phyloP scores from a whole-genome alignment of 495 filamentous ascomycete genomes.

The Hypoxylon subgilvum region DNA sequence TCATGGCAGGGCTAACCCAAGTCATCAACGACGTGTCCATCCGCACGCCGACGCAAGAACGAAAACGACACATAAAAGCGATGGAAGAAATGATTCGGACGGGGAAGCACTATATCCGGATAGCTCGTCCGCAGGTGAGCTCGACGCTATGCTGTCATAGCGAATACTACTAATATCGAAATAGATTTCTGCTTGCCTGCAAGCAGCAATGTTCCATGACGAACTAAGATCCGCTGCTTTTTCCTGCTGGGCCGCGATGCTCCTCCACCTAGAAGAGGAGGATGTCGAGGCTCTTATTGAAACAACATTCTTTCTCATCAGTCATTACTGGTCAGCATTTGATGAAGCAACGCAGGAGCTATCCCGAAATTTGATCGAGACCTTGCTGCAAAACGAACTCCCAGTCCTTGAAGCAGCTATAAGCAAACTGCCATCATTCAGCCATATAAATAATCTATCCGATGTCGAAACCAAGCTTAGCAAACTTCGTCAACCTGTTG shows the following conservation, averaged over 20 bases:
- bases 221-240: conserved; percentile 79
- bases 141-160: not conserved
- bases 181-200: conserved; percentile 84
- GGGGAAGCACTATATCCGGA: conserved; percentile 69
- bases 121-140: conserved; percentile 83
- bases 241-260: conserved; percentile 79
- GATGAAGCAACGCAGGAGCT: conserved; percentile 61
- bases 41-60: conserved; percentile 66
- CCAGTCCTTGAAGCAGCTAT: conserved; percentile 66
- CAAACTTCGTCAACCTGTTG: conserved; percentile 62
- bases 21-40: conserved; percentile 74
- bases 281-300: conserved; percentile 81
- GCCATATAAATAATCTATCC: conserved; percentile 70
- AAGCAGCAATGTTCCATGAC: conserved; percentile 76
- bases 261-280: conserved; percentile 72
- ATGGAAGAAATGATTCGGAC: conserved; percentile 87
- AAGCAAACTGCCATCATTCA: conserved; percentile 77
- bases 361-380: conserved; percentile 65
- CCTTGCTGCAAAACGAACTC: conserved; percentile 67
- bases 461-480: conserved; percentile 68
- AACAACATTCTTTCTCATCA: conserved; percentile 84
- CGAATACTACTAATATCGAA: conserved; percentile 7
- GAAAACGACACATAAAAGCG: conserved; percentile 74
- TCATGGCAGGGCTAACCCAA: conserved; percentile 82
- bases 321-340: conserved; percentile 77